Evolutionary conservation across 1,284 basidiomycete genomes (phyloP), one percentile per base, ranked within the genome.

Genomic region (Pascua sp.): DNA sequence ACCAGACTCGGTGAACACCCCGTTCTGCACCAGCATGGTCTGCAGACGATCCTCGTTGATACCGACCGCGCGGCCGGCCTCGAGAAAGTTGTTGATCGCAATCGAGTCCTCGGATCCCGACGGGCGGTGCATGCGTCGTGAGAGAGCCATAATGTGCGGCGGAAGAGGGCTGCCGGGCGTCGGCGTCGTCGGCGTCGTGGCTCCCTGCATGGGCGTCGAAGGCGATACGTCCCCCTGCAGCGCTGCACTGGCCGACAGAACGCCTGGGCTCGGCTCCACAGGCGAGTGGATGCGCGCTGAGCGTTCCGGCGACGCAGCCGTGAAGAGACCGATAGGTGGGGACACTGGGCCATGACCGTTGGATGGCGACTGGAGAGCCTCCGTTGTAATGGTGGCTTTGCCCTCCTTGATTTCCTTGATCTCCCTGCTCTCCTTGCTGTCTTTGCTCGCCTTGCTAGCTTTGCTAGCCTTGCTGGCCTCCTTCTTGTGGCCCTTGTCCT

Each of bases 51-150:
- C 59, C 42, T 72, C 68, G 18, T 63, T 65, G 16, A 75, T 53
- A 2, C 73, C 73, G 13, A 73, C 55, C 7, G 68, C 67, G 42
- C 66, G 60, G 8, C 73, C 73, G 11, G 73, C 68, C 39, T 69
- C 67, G 47, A 72, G 59, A 59, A 75, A 75, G 24, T 67, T 67
- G 38, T 47, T 42, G 11, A 62, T 49, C 12, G 63, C 58, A 8
- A 70, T 49, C 12, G 66, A 64, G 42, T 68, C 67, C 24, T 63
- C 65, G 1, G 68, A 67, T 13, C 52, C 52, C 2, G 49, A 41
- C 10, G 48, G 18, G 41, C 24, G 15, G 43, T 55, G 53, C 13
- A 42, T 49, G 40, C 47, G 41, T 36, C 47, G 42, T 5, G 53
- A 45, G n/a, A 53, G 52, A 39, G 47, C 52, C 24, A 49, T 39